Percentiles rank a stretch among this genome's conserved stretches.
phyloP scores from a whole-genome alignment of 192 early-diverging fungal species.

The Coemansia sp. region DNA sequence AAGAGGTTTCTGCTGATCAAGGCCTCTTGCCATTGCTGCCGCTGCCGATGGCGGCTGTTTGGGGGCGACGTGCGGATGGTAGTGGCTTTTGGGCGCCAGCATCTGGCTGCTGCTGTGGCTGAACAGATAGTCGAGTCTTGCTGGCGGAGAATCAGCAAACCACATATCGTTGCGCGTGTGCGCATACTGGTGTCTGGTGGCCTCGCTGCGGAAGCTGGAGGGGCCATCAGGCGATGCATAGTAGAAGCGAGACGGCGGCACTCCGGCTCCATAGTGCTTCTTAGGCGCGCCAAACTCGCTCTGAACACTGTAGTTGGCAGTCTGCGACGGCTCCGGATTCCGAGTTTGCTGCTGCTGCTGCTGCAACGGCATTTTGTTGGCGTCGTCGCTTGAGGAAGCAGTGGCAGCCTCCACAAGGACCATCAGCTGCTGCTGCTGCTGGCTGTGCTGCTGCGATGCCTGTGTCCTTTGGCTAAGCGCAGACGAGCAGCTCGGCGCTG shows the following conservation, averaged over 20 bases:
- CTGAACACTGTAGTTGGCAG: not conserved
- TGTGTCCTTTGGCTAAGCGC: constrained; percentile 1
- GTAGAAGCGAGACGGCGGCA: not conserved
- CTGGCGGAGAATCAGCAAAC: constrained; percentile 33
- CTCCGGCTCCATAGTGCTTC: not conserved
- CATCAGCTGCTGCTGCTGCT: constrained; percentile 34
- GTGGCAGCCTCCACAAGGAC: constrained; percentile 39
- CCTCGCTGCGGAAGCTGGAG: not conserved
- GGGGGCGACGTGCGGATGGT: not conserved
- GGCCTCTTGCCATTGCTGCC: not conserved
- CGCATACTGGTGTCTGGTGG: constrained; percentile 10
- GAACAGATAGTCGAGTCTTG: constrained; percentile 43
- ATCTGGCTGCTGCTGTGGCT: constrained; percentile 13
- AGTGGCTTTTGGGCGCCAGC: constrained; percentile 1
- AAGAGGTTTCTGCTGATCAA: too few species aligned
- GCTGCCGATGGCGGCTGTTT: not conserved
- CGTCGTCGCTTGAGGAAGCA: constrained; percentile 1
- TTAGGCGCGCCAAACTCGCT: not conserved
- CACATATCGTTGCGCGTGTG: constrained; percentile 52
- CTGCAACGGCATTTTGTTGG: not conserved
- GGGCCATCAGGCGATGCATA: not conserved
- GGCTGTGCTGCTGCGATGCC: constrained; percentile 1
- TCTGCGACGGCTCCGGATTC: not conserved
- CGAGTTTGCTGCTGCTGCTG: constrained; percentile 6
- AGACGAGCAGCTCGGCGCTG: constrained; percentile 2